phyloP scores from a whole-genome alignment of 176 grass and related monocot species.

The Zea luxurians region DNA sequence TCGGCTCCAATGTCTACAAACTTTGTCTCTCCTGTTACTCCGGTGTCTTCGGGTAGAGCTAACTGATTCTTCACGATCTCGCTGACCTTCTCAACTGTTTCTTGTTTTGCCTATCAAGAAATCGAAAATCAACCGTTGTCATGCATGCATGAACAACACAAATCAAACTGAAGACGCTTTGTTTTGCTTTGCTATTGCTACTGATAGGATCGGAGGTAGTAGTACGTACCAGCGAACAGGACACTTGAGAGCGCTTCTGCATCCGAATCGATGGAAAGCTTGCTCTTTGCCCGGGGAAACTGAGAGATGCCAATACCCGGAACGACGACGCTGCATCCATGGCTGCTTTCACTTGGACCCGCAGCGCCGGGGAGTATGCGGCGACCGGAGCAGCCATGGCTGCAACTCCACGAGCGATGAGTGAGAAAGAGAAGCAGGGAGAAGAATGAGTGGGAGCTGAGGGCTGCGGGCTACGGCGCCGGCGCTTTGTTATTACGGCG shows the following conservation, averaged over 20 bases:
- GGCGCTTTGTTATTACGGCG: no score
- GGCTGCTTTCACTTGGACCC: no score
- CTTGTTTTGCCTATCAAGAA: conserved; percentile 46
- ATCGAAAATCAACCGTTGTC: background rate
- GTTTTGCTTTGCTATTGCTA: background rate
- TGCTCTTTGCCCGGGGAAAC: conserved; percentile 29
- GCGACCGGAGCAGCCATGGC: no score
- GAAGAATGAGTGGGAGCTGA: no score
- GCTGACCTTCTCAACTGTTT: conserved; percentile 48
- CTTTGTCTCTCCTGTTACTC: conserved; percentile 45
- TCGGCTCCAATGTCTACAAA: conserved; percentile 60
- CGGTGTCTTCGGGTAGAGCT: conserved; percentile 28
- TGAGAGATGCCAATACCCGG: conserved; percentile 4
- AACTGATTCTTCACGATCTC: conserved; percentile 59
- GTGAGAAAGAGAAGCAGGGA: no score
- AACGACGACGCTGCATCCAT: conserved; percentile 19
- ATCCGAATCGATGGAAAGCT: conserved; percentile 34
- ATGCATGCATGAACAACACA: background rate
- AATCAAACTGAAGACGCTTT: no score
- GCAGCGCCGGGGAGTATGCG: no score
- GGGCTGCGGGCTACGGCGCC: no score
- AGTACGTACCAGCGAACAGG: conserved; percentile 52
- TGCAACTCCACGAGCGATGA: no score
- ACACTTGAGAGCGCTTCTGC: conserved; percentile 32
- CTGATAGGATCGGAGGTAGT: background rate